Conservation (phyloP, 1,284 basidiomycete genomes). For the Cutaneotrichosporon sp. region DNA sequence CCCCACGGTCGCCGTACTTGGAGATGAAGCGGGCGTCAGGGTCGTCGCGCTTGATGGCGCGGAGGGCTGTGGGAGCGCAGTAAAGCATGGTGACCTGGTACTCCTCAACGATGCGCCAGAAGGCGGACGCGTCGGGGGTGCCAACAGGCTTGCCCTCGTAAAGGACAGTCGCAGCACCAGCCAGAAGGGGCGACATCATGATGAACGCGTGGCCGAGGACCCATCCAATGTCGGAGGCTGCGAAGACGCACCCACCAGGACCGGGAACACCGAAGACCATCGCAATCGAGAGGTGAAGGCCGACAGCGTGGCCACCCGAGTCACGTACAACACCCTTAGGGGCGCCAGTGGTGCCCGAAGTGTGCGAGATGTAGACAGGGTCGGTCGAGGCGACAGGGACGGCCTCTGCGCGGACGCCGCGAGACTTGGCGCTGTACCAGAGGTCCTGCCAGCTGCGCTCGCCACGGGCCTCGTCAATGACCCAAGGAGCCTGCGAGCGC, state of each 20-base stretch:
- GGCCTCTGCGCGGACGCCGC: conserved; percentile 18
- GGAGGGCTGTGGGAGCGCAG: conserved; percentile 67
- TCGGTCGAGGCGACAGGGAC: conserved; percentile 21
- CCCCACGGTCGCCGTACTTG: conserved; percentile 18
- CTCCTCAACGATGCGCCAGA: conserved; percentile 89
- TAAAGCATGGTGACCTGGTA: conserved; percentile 89
- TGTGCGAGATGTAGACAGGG: conserved; percentile 57
- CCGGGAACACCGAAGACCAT: conserved; percentile 86
- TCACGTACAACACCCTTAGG: conserved; percentile 96
- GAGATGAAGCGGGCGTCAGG: conserved; percentile 21
- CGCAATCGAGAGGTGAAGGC: conserved; percentile 81
- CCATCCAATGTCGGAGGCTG: conserved; percentile 94
- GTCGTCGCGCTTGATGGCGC: conserved; percentile 30
- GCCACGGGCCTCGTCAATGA: conserved; percentile 16
- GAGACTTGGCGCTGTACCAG: conserved; percentile 17
- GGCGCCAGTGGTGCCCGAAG: conserved; percentile 88
- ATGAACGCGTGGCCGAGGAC: conserved; percentile 97
- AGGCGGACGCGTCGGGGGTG: conserved; percentile 78
- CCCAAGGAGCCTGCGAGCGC: conserved; percentile 46
- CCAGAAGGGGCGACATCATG: conserved; percentile 81
- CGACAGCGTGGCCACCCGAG: conserved; percentile 84
- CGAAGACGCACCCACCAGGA: conserved; percentile 31
- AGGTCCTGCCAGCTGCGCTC: conserved; percentile 23
- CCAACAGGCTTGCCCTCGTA: conserved; percentile 95
- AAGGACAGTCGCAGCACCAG: conserved; percentile 79